A percentile compares a stretch with the other conserved stretches of the same genome.
Evolutionary conservation across 257 asterid species (phyloP).

Genomic region (Mitragyna speciosa): DNA sequence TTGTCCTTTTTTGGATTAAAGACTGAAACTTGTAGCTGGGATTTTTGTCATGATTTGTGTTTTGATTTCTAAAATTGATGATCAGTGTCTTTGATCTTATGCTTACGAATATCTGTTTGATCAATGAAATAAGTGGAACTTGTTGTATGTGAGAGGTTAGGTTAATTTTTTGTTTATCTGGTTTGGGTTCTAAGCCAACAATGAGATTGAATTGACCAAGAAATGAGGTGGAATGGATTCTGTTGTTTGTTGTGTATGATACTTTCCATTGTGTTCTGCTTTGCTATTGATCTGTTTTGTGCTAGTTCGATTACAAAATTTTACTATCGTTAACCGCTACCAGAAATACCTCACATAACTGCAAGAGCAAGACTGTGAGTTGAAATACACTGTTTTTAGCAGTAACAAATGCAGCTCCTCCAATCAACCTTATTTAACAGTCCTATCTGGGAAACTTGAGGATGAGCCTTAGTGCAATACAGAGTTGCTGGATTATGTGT

Average conservation of each 20-base stretch:
- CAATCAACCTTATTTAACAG: background rate
- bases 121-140: background rate
- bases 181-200: background rate
- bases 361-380: background rate
- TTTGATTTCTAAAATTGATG: background rate
- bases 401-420: background rate
- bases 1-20: background rate
- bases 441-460: background rate
- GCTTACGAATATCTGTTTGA: background rate
- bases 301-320: background rate
- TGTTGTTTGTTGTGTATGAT: background rate
- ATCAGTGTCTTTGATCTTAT: background rate
- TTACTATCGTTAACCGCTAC: too few species aligned
- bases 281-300: background rate
- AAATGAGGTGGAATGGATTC: background rate
- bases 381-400: background rate
- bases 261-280: background rate
- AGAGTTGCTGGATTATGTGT: background rate
- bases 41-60: background rate
- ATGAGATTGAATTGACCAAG: background rate
- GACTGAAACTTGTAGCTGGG: background rate
- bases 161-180: background rate
- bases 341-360: background rate
- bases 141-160: background rate
- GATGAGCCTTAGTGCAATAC: background rate